Base-by-base conservation (phyloP, 306 rosid species). In the Citrullus mucosospermus region DNA sequence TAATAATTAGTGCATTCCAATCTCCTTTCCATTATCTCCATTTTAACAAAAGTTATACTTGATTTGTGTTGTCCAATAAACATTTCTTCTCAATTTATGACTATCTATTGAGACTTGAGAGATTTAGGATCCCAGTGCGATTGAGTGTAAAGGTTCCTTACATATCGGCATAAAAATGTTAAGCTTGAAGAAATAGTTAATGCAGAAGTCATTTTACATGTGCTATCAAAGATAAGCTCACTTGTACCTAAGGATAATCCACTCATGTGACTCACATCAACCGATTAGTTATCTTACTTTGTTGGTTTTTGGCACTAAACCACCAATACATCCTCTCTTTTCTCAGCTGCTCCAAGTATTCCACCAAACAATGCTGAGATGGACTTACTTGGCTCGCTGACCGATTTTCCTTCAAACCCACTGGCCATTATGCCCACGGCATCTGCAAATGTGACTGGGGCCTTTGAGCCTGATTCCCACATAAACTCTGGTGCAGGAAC, bases 321-420 rank as follows among this genome's bases (percentile, higher is more conserved):
- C 57, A n/a, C 50, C 16, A 38, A 22, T 17, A 17, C 83, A 81
- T 73, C 15, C 78, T 71, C 11, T 41, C 22, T 79, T 79, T 84
- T 84, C 77, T 78, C 92, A 88, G 98, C 85, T 82, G 81, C 87
- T 77, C 91, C 88, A 59, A 79, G 79, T 78, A 38, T 85, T 74
- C 70, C 93, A 76, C 57, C 56, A 70, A 46, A 84, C 81, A 91
- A 79, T 84, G 87, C 79, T 30, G 99, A 96, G 86, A 81, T 90
- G 84, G 98, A 96, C 89, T 87, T 96, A 66, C 93, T 96, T n/a
- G 94, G 97, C 50, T 91, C 96, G 38, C 88, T 96, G 56, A 83
- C 93, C n/a, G 96, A 93, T 18, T 79, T 63, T 84, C 80, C 91
- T 63, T 84, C 93, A 79, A 86, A 91, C 80, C 73, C 89, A 18